A percentile compares a stretch with the other conserved stretches of the same genome.
Evolutionary conservation across 768 basidiomycete genomes (phyloP).

Genomic region (Pleurotus cornucopiae): DNA sequence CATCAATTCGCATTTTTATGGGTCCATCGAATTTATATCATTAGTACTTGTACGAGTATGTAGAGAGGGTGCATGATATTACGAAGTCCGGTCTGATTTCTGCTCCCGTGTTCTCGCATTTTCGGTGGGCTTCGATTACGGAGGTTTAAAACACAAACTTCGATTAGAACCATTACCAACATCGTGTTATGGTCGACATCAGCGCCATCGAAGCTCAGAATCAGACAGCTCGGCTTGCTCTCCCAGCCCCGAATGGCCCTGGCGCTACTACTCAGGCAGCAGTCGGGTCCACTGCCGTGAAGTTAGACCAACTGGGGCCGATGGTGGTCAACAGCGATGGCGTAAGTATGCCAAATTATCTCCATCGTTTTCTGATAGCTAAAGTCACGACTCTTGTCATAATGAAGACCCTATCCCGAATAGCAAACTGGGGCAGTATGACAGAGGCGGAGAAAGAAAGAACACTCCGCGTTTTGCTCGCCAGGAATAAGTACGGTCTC

Average conservation of each 20-base stretch:
- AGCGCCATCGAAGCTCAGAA: no score
- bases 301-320: constrained; percentile 58
- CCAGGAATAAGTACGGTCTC: constrained; percentile 43
- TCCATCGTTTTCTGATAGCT: not conserved
- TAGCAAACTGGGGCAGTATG: constrained; percentile 61
- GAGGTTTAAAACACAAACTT: not conserved
- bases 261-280: constrained; percentile 6
- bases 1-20: no score
- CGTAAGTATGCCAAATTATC: constrained; percentile 27
- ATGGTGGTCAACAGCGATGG: constrained; percentile 69
- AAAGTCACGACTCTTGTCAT: not conserved
- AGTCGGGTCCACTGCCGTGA: constrained; percentile 28
- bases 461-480: constrained; percentile 49
- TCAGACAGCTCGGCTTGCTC: no score
- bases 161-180: not conserved
- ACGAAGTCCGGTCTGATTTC: not conserved
- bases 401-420: constrained; percentile 56
- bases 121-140: not conserved
- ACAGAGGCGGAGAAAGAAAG: constrained; percentile 53
- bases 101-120: not conserved
- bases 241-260: constrained; percentile 6
- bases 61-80: no score
- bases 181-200: no score
- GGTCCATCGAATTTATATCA: not conserved
- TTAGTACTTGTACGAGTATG: not conserved